Conservation (phyloP, 2,329 filamentous ascomycete species). For the Aureobasidium sp. region DNA sequence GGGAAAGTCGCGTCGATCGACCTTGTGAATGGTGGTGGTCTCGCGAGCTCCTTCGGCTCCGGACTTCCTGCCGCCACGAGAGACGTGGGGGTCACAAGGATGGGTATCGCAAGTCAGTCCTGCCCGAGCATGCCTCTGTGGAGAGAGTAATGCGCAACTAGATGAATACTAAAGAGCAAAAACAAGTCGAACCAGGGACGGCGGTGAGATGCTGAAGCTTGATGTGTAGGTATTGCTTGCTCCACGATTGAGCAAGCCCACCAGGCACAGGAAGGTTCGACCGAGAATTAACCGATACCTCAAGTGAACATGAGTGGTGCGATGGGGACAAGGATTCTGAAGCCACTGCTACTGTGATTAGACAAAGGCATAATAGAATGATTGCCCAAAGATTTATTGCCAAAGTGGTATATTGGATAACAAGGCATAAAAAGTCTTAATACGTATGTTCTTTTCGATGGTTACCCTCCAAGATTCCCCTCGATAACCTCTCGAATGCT, state of each 20-base stretch:
- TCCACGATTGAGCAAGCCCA: not conserved
- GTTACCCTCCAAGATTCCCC: not conserved
- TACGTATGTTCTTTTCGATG: not conserved
- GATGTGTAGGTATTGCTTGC: not conserved
- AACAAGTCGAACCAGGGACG: too few species aligned
- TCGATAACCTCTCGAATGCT: not conserved
- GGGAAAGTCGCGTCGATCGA: not conserved
- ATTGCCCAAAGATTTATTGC: too few species aligned
- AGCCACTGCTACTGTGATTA: too few species aligned
- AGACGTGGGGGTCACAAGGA: not conserved
- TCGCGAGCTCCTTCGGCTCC: not conserved
- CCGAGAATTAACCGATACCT: not conserved
- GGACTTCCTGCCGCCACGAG: not conserved
- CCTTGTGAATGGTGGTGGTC: not conserved
- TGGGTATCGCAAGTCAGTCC: not conserved
- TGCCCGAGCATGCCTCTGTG: too few species aligned
- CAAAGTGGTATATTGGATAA: too few species aligned
- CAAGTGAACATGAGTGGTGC: too few species aligned
- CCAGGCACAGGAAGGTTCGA: not conserved
- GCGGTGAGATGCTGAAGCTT: not conserved
- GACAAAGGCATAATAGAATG: too few species aligned
- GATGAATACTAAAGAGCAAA: too few species aligned
- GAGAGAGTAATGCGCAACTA: too few species aligned
- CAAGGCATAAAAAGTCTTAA: not conserved
- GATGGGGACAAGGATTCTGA: too few species aligned